These are phyloP conservation scores for Diutina mesorugosa DNA, from an alignment of 1,139 yeast genomes.

Conservation along the genomic window DNA sequence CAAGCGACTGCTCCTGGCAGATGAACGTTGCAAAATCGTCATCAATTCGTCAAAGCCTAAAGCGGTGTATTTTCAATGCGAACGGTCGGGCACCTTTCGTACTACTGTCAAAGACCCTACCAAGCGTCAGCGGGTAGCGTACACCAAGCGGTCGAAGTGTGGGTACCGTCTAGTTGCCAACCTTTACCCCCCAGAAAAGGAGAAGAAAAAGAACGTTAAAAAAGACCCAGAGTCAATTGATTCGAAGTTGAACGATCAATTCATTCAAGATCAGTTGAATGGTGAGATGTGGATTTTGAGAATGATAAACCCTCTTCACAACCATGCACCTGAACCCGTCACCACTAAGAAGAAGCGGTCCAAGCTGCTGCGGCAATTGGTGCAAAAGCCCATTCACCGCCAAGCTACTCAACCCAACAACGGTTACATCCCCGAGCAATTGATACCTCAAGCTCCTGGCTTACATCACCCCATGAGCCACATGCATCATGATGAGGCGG, in stretches of 20 bases:
- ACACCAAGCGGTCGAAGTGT: slow-evolving; percentile 37
- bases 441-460: slow-evolving; percentile 8
- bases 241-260: neutral
- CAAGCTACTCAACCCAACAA: neutral
- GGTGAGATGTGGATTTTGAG: slow-evolving; percentile 36
- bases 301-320: slow-evolving; percentile 20
- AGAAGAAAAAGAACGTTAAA: slow-evolving; percentile 17
- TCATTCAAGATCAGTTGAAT: neutral
- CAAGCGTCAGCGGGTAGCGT: slow-evolving; percentile 38
- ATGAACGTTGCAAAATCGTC: slow-evolving; percentile 35
- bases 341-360: slow-evolving; percentile 22
- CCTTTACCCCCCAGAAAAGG: slow-evolving; percentile 32
- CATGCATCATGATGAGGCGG: slow-evolving; percentile 8
- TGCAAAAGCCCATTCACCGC: slow-evolving; percentile 30
- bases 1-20: slow-evolving; percentile 27
- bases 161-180: slow-evolving; percentile 37
- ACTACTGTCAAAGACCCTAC: slow-evolving; percentile 36
- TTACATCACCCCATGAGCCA: slow-evolving; percentile 7
- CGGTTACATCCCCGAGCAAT: neutral
- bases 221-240: slow-evolving; percentile 9
- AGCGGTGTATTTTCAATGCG: slow-evolving; percentile 40
- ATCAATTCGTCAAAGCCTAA: slow-evolving; percentile 37
- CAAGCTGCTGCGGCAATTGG: slow-evolving; percentile 29
- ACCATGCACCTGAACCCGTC: slow-evolving; percentile 30
- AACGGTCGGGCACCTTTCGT: slow-evolving; percentile 33